Percentiles rank a stretch among this genome's conserved stretches.
Conservation (phyloP, 2,329 filamentous ascomycete species). For the Sporothrix phasma region DNA sequence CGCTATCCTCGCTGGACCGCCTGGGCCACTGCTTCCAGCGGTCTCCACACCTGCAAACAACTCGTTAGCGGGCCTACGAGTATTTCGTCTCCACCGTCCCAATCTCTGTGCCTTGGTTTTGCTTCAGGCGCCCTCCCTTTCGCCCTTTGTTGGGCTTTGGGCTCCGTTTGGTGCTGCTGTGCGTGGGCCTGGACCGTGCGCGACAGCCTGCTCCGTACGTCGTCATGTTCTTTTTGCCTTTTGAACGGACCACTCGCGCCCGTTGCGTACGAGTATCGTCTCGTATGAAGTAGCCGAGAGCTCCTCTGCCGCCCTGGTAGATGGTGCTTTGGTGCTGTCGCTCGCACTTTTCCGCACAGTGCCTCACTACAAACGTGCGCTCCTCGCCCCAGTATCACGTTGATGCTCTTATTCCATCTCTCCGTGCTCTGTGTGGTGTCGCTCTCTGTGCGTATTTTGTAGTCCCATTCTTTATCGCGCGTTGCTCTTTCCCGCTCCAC, state of each 20-base stretch:
- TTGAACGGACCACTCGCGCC: background rate
- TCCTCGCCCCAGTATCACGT: too few species aligned
- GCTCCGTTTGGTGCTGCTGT: too few species aligned
- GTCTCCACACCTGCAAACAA: conserved; percentile 2
- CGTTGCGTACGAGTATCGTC: too few species aligned
- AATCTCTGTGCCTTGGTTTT: conserved; percentile 5
- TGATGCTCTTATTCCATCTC: too few species aligned
- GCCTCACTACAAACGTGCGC: too few species aligned
- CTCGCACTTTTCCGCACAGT: background rate
- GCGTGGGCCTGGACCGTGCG: background rate
- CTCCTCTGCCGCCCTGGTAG: background rate
- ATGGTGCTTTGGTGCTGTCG: background rate
- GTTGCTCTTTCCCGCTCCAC: conserved; percentile 9
- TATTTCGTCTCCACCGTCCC: background rate
- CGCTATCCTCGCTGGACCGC: background rate
- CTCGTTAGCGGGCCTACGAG: background rate
- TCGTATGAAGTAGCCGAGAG: too few species aligned
- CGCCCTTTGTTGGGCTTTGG: too few species aligned
- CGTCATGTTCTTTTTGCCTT: too few species aligned
- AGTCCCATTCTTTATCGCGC: conserved; percentile 5
- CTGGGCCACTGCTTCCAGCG: background rate
- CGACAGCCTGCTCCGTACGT: too few species aligned
- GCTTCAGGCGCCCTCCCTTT: too few species aligned
- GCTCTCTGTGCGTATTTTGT: background rate
- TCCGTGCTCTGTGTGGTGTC: too few species aligned